These are phyloP conservation scores for Aeschynomene evenia DNA, from an alignment of 306 rosid genomes.

Conservation along the genomic window DNA sequence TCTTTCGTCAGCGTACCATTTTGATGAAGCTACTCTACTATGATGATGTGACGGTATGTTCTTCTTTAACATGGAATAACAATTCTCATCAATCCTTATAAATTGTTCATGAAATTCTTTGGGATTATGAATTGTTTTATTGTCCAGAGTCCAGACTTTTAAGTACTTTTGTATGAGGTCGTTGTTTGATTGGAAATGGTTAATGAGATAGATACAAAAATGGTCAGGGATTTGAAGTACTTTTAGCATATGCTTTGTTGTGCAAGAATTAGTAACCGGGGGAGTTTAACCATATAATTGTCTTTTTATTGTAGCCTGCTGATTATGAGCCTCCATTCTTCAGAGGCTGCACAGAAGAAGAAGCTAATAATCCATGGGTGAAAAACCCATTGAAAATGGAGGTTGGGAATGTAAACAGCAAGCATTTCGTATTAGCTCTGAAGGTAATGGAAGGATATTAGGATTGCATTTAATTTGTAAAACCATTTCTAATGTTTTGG, in stretches of 20 bases:
- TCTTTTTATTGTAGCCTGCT: slow-evolving; percentile 66
- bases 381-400: slow-evolving; percentile 91
- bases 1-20: slow-evolving; percentile 74
- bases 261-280: background rate
- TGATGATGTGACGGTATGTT: slow-evolving; percentile 80
- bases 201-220: slow-evolving; percentile 14
- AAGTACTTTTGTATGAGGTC: slow-evolving; percentile 2
- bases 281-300: background rate
- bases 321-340: slow-evolving; percentile 98
- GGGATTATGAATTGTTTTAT: background rate
- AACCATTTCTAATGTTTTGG: slow-evolving; percentile 10
- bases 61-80: slow-evolving; percentile 23
- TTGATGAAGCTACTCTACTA: slow-evolving; percentile 89
- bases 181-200: slow-evolving; percentile 22
- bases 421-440: slow-evolving; percentile 87
- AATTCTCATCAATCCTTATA: background rate
- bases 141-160: background rate
- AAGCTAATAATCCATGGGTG: slow-evolving; percentile 70
- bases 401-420: slow-evolving; percentile 96
- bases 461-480: slow-evolving; percentile 5
- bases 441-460: slow-evolving; percentile 58
- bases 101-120: background rate
- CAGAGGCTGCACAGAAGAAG: slow-evolving; percentile 76
- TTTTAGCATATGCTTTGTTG: slow-evolving; percentile 9
- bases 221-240: too few species aligned